Percentiles rank a stretch among this genome's conserved stretches.
These are phyloP conservation scores for Chaetomiaceae sp. DNA, from an alignment of 2,329 filamentous ascomycete species.

Conservation along the genomic window DNA sequence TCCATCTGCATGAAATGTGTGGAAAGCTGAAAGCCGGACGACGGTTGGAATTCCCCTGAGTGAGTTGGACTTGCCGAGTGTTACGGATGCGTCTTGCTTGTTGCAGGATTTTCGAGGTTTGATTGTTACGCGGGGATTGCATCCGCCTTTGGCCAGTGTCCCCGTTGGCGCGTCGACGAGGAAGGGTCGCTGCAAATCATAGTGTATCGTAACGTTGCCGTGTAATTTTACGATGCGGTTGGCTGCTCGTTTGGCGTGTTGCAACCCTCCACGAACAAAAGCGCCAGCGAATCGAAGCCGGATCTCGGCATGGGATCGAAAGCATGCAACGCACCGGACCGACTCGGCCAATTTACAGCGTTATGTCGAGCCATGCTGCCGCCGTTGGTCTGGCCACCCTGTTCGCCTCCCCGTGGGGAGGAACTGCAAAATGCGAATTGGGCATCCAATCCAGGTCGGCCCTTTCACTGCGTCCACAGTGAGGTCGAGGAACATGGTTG, in stretches of 20 bases:
- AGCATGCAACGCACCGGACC: slow-evolving; percentile 25
- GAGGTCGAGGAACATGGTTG: slow-evolving; percentile 1
- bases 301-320: slow-evolving; percentile 13
- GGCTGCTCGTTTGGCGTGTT: slow-evolving; percentile 3
- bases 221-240: slow-evolving; percentile 6
- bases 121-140: too few relatives aligned
- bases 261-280: slow-evolving; percentile 7
- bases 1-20: too few relatives aligned
- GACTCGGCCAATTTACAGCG: slow-evolving; percentile 27
- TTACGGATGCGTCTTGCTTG: too few relatives aligned
- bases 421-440: too few relatives aligned
- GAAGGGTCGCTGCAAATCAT: background rate
- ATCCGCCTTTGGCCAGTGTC: too few relatives aligned
- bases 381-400: slow-evolving; percentile 6
- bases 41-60: too few relatives aligned
- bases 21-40: too few relatives aligned
- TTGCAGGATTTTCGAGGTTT: too few relatives aligned
- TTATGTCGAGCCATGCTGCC: slow-evolving; percentile 3
- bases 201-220: slow-evolving; percentile 1
- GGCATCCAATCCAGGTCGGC: background rate
- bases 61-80: too few relatives aligned
- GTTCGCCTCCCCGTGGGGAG: background rate
- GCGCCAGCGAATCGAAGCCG: slow-evolving; percentile 17
- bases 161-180: background rate
- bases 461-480: background rate